Conservation (phyloP, 2,329 filamentous ascomycete species). For the Exophiala sideris region DNA sequence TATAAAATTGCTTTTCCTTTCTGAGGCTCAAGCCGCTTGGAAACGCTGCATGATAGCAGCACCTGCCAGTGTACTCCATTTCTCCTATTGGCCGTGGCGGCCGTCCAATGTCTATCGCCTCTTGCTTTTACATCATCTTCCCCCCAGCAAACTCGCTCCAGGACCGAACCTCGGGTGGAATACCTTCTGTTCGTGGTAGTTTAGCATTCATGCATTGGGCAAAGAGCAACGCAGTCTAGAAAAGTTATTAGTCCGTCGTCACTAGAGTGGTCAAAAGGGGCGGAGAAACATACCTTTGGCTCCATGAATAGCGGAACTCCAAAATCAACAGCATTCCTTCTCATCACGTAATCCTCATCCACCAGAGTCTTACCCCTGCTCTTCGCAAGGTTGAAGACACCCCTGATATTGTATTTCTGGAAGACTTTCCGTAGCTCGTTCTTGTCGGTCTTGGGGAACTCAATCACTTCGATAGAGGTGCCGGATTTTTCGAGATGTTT, state of each 20-base stretch:
- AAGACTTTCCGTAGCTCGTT: constrained; percentile 90
- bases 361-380: constrained; percentile 75
- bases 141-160: constrained; percentile 96
- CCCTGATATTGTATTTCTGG: constrained; percentile 92
- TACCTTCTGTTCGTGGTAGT: constrained; percentile 80
- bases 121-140: constrained; percentile 39
- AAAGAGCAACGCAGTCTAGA: constrained; percentile 88
- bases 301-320: constrained; percentile 78
- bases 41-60: no score
- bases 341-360: constrained; percentile 98
- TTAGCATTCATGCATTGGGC: constrained; percentile 97
- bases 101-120: background rate
- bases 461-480: constrained; percentile 74
- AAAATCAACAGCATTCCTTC: constrained; percentile 96
- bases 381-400: constrained; percentile 91
- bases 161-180: constrained; percentile 83
- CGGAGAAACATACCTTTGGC: constrained; percentile 18
- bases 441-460: constrained; percentile 97
- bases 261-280: background rate
- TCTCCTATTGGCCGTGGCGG: background rate
- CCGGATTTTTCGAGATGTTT: constrained; percentile 63
- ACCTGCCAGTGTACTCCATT: background rate
- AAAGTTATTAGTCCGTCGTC: constrained; percentile 32
- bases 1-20: no score
- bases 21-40: no score